Evolutionary conservation across 2,329 filamentous ascomycete species (phyloP).

Genomic region (Aspergillus fumigatiaffinis): DNA sequence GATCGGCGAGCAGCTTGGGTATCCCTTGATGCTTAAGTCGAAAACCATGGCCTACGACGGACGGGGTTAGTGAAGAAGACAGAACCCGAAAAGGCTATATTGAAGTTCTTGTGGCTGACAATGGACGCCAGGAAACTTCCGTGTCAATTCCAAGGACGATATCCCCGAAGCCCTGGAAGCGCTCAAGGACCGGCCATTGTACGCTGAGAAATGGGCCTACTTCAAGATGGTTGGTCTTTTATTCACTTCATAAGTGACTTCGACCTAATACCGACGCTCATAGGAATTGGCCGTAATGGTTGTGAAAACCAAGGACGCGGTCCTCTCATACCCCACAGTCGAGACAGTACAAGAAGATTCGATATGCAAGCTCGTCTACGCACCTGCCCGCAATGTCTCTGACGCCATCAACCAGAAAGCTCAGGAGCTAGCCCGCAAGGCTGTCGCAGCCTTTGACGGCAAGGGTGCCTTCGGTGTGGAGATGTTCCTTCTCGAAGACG

Average conservation of each 20-base stretch:
- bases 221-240: conserved; percentile 58
- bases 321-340: conserved; percentile 78
- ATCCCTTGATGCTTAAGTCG: conserved; percentile 89
- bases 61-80: conserved; percentile 53
- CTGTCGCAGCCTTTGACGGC: conserved; percentile 75
- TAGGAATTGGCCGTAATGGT: conserved; percentile 90
- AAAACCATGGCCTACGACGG: conserved; percentile 90
- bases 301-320: conserved; percentile 74
- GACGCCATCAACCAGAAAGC: conserved; percentile 60
- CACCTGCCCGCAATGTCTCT: conserved; percentile 71
- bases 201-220: conserved; percentile 84
- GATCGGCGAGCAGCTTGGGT: conserved; percentile 64
- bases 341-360: conserved; percentile 95
- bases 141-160: conserved; percentile 56
- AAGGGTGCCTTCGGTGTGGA: conserved; percentile 95
- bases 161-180: conserved; percentile 64
- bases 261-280: conserved; percentile 8
- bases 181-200: conserved; percentile 67
- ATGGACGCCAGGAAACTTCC: conserved; percentile 55
- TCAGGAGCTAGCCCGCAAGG: conserved; percentile 71
- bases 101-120: conserved; percentile 4
- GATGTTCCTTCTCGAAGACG: conserved; percentile 80
- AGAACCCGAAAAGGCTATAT: not conserved
- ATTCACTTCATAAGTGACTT: not conserved
- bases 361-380: conserved; percentile 89